Conservation (phyloP, 305 asterid genomes). For the Fraxinus nigra region DNA sequence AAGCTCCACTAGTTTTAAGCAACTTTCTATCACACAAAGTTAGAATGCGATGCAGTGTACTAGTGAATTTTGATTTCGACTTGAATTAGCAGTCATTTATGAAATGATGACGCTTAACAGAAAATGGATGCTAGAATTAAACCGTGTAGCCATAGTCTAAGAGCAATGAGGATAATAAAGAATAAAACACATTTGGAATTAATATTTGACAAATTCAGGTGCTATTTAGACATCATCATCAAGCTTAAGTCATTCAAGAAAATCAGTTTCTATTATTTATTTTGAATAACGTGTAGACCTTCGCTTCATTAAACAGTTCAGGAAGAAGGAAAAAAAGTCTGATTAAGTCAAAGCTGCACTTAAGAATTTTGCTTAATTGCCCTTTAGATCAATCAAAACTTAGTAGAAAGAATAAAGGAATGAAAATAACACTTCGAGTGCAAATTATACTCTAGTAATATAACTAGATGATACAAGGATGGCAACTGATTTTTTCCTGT, state of each 20-base stretch:
- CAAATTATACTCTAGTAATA: neutral
- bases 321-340: neutral
- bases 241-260: neutral
- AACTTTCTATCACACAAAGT: conserved; percentile 42
- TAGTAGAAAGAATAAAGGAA: conserved; percentile 1
- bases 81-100: conserved; percentile 34
- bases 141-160: too few relatives aligned
- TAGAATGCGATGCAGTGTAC: conserved; percentile 26
- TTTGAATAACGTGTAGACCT: neutral
- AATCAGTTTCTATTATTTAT: conserved; percentile 9
- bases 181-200: too few relatives aligned
- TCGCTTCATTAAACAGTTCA: conserved; percentile 1
- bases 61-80: conserved; percentile 21
- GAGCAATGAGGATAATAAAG: too few relatives aligned
- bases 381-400: conserved; percentile 11
- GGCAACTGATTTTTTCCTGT: neutral
- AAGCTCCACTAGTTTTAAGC: conserved; percentile 18
- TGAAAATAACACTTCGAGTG: conserved; percentile 1
- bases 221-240: neutral
- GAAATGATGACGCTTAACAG: conserved; percentile 34
- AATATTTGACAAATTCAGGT: neutral
- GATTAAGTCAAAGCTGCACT: neutral
- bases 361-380: conserved; percentile 11
- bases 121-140: conserved; percentile 17
- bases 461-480: neutral